These are phyloP conservation scores for Vitis hybrid DNA, from an alignment of 177 flowering plant genomes.

Conservation along the genomic window DNA sequence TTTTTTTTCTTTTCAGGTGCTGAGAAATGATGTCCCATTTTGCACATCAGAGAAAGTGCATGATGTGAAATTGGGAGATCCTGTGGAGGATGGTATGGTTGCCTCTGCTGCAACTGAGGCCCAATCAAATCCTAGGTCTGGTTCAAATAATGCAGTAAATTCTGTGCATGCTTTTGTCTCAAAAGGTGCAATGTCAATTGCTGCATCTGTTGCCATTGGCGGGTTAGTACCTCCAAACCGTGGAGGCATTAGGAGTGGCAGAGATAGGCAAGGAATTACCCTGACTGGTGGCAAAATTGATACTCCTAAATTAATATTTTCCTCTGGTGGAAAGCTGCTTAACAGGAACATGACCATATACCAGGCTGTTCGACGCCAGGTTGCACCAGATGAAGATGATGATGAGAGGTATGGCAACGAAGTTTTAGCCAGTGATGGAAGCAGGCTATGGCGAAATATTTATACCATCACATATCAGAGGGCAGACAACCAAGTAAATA, in stretches of 20 bases:
- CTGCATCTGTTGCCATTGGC: constrained; percentile 92
- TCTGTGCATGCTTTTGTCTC: constrained; percentile 68
- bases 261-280: constrained; percentile 83
- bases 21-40: constrained; percentile 73
- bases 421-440: constrained; percentile 74
- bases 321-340: constrained; percentile 85
- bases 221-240: constrained; percentile 78
- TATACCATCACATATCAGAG: constrained; percentile 85
- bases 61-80: constrained; percentile 89
- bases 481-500: constrained; percentile 66
- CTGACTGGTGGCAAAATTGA: constrained; percentile 51
- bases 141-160: constrained; percentile 63
- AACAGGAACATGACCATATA: constrained; percentile 82
- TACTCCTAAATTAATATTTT: constrained; percentile 72
- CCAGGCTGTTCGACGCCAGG: constrained; percentile 92
- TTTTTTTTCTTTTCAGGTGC: constrained; percentile 45
- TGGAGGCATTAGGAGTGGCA: constrained; percentile 71
- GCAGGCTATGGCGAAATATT: constrained; percentile 79
- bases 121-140: constrained; percentile 61
- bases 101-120: constrained; percentile 56
- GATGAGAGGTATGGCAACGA: constrained; percentile 74
- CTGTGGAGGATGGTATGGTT: constrained; percentile 57
- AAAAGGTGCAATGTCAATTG: constrained; percentile 91
- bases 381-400: constrained; percentile 83
- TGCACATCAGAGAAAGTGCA: constrained; percentile 85